phyloP scores from a whole-genome alignment of 257 asterid genomes.

The Gentiana macrophylla region DNA sequence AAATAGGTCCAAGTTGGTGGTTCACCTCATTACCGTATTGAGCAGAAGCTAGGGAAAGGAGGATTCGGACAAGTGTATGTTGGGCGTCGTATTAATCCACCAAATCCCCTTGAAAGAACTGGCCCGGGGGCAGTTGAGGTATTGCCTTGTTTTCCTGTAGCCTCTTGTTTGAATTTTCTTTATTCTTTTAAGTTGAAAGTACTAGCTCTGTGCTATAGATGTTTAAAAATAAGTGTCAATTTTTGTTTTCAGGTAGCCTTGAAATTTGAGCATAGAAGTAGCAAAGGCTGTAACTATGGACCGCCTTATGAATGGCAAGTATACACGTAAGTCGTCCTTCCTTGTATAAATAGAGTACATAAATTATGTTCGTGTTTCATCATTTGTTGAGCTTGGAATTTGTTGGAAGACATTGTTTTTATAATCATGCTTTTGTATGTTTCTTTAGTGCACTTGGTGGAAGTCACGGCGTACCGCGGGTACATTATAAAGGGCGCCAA shows the following conservation, averaged over 20 bases:
- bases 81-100: constrained; percentile 66
- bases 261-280: constrained; percentile 72
- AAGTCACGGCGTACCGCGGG: constrained; percentile 76
- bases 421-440: neutral
- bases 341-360: neutral
- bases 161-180: neutral
- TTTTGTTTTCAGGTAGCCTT: constrained; percentile 54
- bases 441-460: constrained; percentile 58
- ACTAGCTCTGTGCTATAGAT: neutral
- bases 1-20: constrained; percentile 86
- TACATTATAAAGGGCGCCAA: constrained; percentile 68
- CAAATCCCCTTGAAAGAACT: constrained; percentile 53
- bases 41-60: constrained; percentile 81
- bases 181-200: too few relatives aligned
- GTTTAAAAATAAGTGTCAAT: neutral
- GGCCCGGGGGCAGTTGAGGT: constrained; percentile 93
- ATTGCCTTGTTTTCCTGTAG: neutral
- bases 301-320: constrained; percentile 91
- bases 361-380: neutral
- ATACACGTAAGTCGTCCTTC: constrained; percentile 36
- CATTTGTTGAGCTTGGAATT: neutral
- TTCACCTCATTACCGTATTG: constrained; percentile 65
- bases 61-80: constrained; percentile 96
- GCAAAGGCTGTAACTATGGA: constrained; percentile 83
- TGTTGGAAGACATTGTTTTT: neutral